Evolutionary conservation across 148 eudicot genomes (phyloP), one percentile per base, ranked within the genome.

Genomic region (Arbutus unedo): DNA sequence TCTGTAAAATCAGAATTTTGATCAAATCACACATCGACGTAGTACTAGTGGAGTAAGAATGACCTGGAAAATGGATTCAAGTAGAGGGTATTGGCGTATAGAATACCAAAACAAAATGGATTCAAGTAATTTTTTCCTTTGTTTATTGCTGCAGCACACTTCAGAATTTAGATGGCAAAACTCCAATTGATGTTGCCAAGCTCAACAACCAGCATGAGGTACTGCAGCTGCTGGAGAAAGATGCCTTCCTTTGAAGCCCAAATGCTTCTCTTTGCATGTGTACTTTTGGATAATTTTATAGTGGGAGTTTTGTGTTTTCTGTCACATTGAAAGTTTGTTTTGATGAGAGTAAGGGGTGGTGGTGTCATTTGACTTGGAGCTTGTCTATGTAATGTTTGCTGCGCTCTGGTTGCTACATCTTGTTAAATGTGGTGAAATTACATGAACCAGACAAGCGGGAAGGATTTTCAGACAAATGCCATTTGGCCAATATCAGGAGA

Each of bases 101-200:
- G n/a, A n/a, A n/a, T n/a, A n/a, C n/a, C n/a, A n/a, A n/a, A n/a
- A n/a, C n/a, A 31, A 31, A 31, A 31, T 31, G 38, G 38, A 31
- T 31, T 31, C 38, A 31, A 31, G 38, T 31, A 31, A 31, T 31
- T 31, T 31, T 31, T 31, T 31, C 38, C 0, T 31, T 31, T 31
- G 38, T 31, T 67, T 45, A 55, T 62, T 74, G 66, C 4, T 90
- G 86, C 94, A 94, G 99, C 66, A 96, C 99, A 47, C 95, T 94
- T 38, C 98, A 94, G 78, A 96, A 96, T 87, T 84, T 94, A 81
- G 99, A 96, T 86, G 97, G 98, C 23, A 96, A 96, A 83, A 93
- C 98, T 4, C 98, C 99, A 4, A 92, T 94, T 57, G 99, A 96
- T 76, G 99, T 96, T 81, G 99, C 99, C 80, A 96, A 91, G 83